Base-by-base conservation (phyloP, 1,284 basidiomycete genomes). In the Ganoderma lingzhi region DNA sequence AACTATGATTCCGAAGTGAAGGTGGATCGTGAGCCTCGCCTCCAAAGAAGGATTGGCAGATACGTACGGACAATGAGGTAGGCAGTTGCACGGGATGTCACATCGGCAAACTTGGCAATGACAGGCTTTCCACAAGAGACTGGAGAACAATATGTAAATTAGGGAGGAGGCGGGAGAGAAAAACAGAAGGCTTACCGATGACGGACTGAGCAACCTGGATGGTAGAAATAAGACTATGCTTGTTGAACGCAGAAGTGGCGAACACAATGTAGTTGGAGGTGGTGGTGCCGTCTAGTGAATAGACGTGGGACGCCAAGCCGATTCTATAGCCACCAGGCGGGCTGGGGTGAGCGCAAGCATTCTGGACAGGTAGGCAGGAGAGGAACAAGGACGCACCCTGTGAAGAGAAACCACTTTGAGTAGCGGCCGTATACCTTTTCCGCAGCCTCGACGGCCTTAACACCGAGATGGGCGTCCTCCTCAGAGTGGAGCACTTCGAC, bases 101-200 rank as follows among this genome's bases (percentile, higher is more conserved):
- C 87, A 76, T 96, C 93, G 2, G 93, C 88, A 44, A 95, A 80
- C 80, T 94, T 95, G 3, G 93, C 94, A 74, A 94, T 90, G 59
- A 94, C 86, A 1, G 94, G 94, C 81, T 95, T 95, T 45, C 92
- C 88, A 60, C 90, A 85, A 30, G 89, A 89, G 69, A 90, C 81
- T 83, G 30, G 19, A 23, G 23, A 23, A 23, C n/a, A 3, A 48
- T 1, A 23, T 8, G 45, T 19, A 15, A 23, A 41, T 66, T 82
- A 6, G 65, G 82, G 76, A 69, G 90, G 88, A 68, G 85, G 84
- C 19, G 23, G 45, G 82, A 81, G 77, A 84, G 86, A 32, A 82
- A 82, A 48, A 71, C 85, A 79, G 37, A 17, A 73, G 23, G 14
- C 77, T 35, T 66, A 90, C 85, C 78, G 74, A 93, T 90, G 73